Evolutionary conservation across 768 basidiomycete species (phyloP).

Genomic region (Kwoniella botswanensis): DNA sequence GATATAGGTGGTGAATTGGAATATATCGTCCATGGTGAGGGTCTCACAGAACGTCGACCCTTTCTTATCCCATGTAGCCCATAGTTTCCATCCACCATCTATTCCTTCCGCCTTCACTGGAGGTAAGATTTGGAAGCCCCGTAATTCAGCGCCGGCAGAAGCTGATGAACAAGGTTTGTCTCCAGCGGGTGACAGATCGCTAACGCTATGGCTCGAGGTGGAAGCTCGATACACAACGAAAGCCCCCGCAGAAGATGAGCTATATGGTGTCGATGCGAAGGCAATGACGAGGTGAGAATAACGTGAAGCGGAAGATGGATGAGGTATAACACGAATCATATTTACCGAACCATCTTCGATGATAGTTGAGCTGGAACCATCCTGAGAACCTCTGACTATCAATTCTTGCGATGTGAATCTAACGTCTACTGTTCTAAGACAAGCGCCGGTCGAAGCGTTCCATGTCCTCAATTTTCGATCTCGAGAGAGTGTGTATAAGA

Average conservation of each 20-base stretch:
- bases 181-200: conserved; percentile 34
- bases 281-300: conserved; percentile 69
- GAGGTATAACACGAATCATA: conserved; percentile 67
- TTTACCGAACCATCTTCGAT: conserved; percentile 23
- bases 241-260: conserved; percentile 73
- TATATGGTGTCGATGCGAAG: conserved; percentile 73
- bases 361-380: conserved; percentile 10
- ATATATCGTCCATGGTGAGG: conserved; percentile 57
- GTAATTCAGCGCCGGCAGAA: conserved; percentile 42
- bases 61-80: conserved; percentile 48
- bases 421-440: conserved; percentile 64
- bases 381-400: conserved; percentile 39
- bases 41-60: conserved; percentile 35
- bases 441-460: conserved; percentile 73
- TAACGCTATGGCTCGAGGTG: conserved; percentile 15
- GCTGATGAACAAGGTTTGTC: conserved; percentile 53
- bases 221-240: conserved; percentile 66
- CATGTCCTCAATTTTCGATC: conserved; percentile 84
- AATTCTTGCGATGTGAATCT: conserved; percentile 50
- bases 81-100: conserved; percentile 44
- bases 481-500: conserved; percentile 77
- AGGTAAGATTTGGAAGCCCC: conserved; percentile 46
- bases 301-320: conserved; percentile 35
- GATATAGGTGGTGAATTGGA: conserved; percentile 68
- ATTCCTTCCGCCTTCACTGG: conserved; percentile 25